These are phyloP conservation scores for Planoprotostelium fungivorum DNA, from an alignment of 78 protist genomes.

Conservation along the genomic window DNA sequence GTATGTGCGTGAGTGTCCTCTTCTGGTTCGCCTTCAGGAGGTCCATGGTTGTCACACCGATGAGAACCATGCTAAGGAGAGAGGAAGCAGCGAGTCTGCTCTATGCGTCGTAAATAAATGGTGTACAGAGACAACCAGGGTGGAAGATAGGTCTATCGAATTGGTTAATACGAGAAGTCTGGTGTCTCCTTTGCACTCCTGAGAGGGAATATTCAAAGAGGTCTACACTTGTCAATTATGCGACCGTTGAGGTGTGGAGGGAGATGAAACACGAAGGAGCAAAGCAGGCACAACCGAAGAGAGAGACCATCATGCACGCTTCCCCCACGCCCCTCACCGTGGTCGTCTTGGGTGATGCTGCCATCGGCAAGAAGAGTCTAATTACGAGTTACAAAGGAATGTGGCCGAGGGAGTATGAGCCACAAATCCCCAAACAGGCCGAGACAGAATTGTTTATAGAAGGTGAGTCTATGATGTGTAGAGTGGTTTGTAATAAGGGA, in stretches of 20 bases:
- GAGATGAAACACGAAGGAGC: no score
- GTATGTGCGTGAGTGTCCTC: background rate
- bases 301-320: no score
- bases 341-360: background rate
- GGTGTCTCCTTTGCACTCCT: no score
- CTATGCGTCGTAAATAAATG: no score
- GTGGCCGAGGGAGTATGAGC: background rate
- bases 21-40: background rate
- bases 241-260: no score
- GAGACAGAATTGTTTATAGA: background rate
- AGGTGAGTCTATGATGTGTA: background rate
- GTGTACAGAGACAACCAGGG: no score
- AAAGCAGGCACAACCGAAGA: no score
- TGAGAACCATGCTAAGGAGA: background rate
- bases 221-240: no score
- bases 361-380: background rate
- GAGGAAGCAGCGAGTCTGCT: background rate
- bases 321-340: no score
- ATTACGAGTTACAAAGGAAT: background rate
- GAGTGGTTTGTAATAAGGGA: background rate
- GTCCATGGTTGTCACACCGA: background rate
- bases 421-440: background rate
- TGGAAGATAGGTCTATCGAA: no score
- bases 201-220: no score
- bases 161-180: no score